Evolutionary conservation across 345 rosid genomes (phyloP).

Genomic region (Sonneratia alba): DNA sequence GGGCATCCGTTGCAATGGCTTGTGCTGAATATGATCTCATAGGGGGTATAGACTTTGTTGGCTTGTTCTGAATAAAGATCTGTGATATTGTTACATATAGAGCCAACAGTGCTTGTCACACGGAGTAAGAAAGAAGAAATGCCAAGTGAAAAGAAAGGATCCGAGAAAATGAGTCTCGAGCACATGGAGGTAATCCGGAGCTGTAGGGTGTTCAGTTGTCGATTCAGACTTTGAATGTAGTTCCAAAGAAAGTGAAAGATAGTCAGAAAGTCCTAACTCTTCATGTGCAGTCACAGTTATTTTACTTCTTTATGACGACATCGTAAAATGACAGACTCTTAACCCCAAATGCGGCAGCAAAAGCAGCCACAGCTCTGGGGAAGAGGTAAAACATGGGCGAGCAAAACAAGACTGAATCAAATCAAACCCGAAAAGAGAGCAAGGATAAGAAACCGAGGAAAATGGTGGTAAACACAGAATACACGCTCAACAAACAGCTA

Average conservation of each 20-base stretch:
- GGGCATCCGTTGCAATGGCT: too few species aligned
- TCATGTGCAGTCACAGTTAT: background rate
- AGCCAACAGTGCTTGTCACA: too few species aligned
- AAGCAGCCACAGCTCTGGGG: too few species aligned
- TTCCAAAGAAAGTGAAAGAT: background rate
- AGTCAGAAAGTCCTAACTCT: background rate
- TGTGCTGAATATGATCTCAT: background rate
- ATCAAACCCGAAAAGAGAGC: too few species aligned
- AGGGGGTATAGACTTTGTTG: background rate
- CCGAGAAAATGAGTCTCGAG: background rate
- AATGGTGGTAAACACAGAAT: background rate
- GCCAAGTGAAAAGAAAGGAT: background rate
- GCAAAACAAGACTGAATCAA: too few species aligned
- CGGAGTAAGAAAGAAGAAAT: too few species aligned
- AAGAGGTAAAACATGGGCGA: background rate
- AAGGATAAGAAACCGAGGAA: background rate
- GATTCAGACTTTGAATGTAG: background rate
- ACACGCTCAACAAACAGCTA: background rate
- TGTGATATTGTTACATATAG: too few species aligned
- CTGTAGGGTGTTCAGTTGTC: background rate
- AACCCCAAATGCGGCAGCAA: too few species aligned
- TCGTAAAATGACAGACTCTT: too few species aligned
- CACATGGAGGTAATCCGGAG: too few species aligned
- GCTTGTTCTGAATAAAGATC: background rate
- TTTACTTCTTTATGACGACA: conserved; percentile 4